Evolutionary conservation across 805 yeast species (phyloP).

Genomic region (Ogataea degrootiae): DNA sequence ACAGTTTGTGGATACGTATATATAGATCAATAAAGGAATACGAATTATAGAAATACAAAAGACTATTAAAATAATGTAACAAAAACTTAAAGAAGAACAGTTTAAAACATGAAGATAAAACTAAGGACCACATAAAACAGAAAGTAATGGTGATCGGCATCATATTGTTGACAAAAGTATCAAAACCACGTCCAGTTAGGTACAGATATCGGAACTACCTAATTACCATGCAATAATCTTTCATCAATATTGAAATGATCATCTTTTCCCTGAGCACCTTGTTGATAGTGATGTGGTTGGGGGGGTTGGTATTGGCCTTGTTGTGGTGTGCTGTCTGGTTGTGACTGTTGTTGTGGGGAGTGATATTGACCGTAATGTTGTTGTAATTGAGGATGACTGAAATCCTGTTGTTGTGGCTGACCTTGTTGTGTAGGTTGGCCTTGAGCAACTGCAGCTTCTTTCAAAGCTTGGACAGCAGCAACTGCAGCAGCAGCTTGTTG

Average conservation of each 20-base stretch:
- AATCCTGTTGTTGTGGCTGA: constrained; percentile 1
- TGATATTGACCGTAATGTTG: constrained; percentile 5
- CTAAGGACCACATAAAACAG: too few relatives aligned
- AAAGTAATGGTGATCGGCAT: too few relatives aligned
- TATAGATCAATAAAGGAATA: too few relatives aligned
- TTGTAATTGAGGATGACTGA: constrained; percentile 4
- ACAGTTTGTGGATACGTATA: too few relatives aligned
- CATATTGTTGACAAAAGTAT: too few relatives aligned
- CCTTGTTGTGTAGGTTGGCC: constrained; percentile 18
- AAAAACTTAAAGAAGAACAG: too few relatives aligned
- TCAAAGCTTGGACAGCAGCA: constrained; percentile 24
- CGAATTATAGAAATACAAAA: too few relatives aligned
- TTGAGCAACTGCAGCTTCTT: constrained; percentile 15
- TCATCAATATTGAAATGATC: constrained; percentile 27
- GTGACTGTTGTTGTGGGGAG: constrained; percentile 9
- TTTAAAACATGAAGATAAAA: too few relatives aligned
- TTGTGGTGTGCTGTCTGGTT: constrained; percentile 3
- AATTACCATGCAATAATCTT: constrained; percentile 21
- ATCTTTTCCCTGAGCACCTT: constrained; percentile 12
- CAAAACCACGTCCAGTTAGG: too few relatives aligned
- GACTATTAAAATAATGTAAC: too few relatives aligned
- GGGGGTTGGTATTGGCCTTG: neutral
- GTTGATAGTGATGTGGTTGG: constrained; percentile 9
- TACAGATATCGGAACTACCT: neutral
- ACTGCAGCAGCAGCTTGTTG: constrained; percentile 24